Evolutionary conservation across 208 protist species (phyloP), one percentile per base, ranked within the genome.

Genomic region (Wallacemonas sp.): DNA sequence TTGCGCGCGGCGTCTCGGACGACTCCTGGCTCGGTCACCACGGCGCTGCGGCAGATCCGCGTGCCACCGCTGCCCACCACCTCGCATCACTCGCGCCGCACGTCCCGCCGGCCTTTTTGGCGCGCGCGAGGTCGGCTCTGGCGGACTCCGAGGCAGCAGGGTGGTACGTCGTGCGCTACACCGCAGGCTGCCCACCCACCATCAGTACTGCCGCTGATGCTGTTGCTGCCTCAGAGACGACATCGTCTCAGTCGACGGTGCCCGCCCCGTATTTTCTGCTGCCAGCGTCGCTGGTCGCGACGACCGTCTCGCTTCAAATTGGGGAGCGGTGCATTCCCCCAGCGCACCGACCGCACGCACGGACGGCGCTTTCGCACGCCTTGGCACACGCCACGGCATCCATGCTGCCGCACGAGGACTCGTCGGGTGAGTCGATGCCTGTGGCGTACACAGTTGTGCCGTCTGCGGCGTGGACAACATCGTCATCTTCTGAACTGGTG

Each of bases 151-250:
- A n/a, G n/a, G n/a, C n/a, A n/a, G n/a, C n/a, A n/a, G n/a, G 48
- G 21, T 80, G 74, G 74, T 72, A 62, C 66, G n/a, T 72, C 47
- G 74, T 80, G 47, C 60, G 54, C 4, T 80, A 61, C 52, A 68
- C 64, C 1, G 60, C 46, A 11, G 47, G 47, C 12, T 48, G 61
- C 16, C 65, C 64, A 32, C 26, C 26, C 3, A 17, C 3, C 8
- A 9, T 21, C 47, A 26, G 16, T n/a, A 21, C 44, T 19, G n/a
- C n/a, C n/a, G n/a, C n/a, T n/a, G n/a, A n/a, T n/a, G n/a, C n/a
- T n/a, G n/a, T n/a, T n/a, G n/a, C n/a, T n/a, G n/a, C n/a, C 44
- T 24, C 12, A 17, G 36, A 41, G 36, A 14, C 36, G 9, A 41
- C 36, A 41, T 14, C 36, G 14, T 41, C 36, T 14, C 9, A 41